Base-by-base conservation (phyloP, 139 green algal genomes). In the Nannochloris sp. region DNA sequence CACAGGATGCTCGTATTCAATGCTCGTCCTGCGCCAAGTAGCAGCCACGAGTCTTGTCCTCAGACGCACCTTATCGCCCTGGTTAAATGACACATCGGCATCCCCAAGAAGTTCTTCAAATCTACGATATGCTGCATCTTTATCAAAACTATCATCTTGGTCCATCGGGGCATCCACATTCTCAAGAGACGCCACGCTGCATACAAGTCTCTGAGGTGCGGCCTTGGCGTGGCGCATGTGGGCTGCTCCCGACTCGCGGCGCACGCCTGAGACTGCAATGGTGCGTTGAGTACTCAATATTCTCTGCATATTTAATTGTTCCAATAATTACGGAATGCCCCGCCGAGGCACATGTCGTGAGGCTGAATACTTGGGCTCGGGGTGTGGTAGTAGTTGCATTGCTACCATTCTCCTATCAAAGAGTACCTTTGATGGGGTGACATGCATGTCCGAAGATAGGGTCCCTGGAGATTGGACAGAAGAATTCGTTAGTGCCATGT, bases 71-170 rank as follows among this genome's bases (percentile, higher is more conserved):
- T 43, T 65, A 43, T 81, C 75, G 2, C 75, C 75, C 23, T 49
- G 26, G 17, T 60, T 53, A 40, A 70, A 63, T 3, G 46, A 36
- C 20, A 61, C 37, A 36, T 20, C 23, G 30, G 43, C 13, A 5
- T 56, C 9, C 1, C 68, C 66, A 37, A 82, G 66, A 50, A 82
- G 66, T 44, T 62, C 13, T 20, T 82, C 70, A 49, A 82, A 82
- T 28, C 31, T 48, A 4, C 30, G 31, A 53, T 82, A 82, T 28
- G 73, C 49, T 4, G 65, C 59, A 3, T 66, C 66, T 37, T 60
- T 60, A 16, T 45, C 33, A 53, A 65, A 48, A 26, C 55, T 63
- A 37, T 67, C 56, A 13, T 26, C 6, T 23, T 51, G 36, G 49
- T 36, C 53, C 4, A 53, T 49, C 33, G 55, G 50, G 11, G 64